Evolutionary conservation across 495 filamentous ascomycete species (phyloP).

Genomic region (Penicillium ochrochloron): DNA sequence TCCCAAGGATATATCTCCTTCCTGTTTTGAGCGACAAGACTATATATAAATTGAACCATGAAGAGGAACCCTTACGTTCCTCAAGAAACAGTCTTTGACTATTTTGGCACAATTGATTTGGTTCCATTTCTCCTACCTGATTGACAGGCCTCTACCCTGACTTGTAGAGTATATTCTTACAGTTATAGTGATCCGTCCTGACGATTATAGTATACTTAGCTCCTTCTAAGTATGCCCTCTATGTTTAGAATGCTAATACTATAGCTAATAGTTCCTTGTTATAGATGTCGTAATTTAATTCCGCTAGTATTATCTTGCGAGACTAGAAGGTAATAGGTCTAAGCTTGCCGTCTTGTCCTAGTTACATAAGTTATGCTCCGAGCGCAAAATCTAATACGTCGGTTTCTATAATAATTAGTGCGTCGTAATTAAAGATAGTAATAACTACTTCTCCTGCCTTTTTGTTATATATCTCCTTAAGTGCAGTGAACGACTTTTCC

Average conservation of each 20-base stretch:
- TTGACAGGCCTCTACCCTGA: too few relatives aligned
- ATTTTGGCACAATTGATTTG: too few relatives aligned
- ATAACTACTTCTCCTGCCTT: background rate
- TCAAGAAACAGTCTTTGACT: too few relatives aligned
- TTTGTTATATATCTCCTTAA: conserved; percentile 9
- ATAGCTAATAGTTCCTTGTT: conserved; percentile 13
- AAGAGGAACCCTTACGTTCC: too few relatives aligned
- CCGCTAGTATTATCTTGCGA: conserved; percentile 1
- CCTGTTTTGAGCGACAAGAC: too few relatives aligned
- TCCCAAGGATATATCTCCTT: too few relatives aligned
- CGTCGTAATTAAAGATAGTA: background rate
- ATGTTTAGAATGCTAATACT: conserved; percentile 8
- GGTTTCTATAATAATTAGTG: conserved; percentile 8
- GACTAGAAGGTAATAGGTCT: conserved; percentile 10
- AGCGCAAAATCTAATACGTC: background rate
- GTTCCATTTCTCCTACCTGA: too few relatives aligned
- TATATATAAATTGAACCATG: too few relatives aligned
- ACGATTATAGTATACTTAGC: conserved; percentile 5
- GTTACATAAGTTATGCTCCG: conserved; percentile 2
- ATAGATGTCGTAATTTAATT: background rate
- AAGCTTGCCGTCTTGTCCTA: conserved; percentile 3
- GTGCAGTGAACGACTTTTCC: background rate
- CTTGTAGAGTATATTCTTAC: too few relatives aligned
- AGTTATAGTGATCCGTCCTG: conserved; percentile 6
- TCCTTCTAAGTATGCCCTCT: conserved; percentile 4